Base-by-base conservation (phyloP, 164 flowering plant genomes). In the Stephania yunnanensis region DNA sequence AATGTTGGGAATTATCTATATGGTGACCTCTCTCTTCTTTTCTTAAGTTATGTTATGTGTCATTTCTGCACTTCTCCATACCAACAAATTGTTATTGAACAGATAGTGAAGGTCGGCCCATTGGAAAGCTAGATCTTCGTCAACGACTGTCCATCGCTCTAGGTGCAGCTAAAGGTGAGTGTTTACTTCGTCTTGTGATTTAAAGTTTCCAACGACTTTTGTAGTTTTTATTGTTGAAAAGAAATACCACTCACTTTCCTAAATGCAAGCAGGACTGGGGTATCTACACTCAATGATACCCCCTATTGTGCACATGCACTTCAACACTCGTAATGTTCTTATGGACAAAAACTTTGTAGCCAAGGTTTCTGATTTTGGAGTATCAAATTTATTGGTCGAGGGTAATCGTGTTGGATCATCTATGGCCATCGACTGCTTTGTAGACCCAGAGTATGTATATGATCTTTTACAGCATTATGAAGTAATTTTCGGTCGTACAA, bases 301-400 rank as follows among this genome's bases (percentile, higher is more conserved):
- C 72, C 84, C 87, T 48, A 29, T 81, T 68, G 66, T 79, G 30
- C 90, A 87, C 79, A 80, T 76, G 86, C 84, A 84, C 80, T 85
- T 87, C 85, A 80, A 80, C 74, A 83, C 86, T 10, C 74, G 85
- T 72, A 87, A 84, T 29, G 86, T 87, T 77, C 87, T 85, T 31
- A 63, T 87, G 22, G 88, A 87, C 77, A 85, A 83, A 42, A 78
- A 83, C 67, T 85, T 75, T 68, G 64, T 63, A 22, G 78, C 86
- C 64, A 85, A 82, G 80, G 87, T 87, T 75, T 83, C 87, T 78
- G 90, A 87, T 78, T 83, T 73, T 73, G 90, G 88, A 71, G 76
- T 87, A 45, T 77, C 81, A 30, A 83, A 78, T 71, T 72, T 87
- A 71, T 70, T 85, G 20, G 50, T 48, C 44, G 82, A 82, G 46